Percentiles rank a stretch among this genome's conserved stretches.
These are phyloP conservation scores for Colletotrichum liriopes DNA, from an alignment of 2,329 filamentous ascomycete species.

Conservation along the genomic window DNA sequence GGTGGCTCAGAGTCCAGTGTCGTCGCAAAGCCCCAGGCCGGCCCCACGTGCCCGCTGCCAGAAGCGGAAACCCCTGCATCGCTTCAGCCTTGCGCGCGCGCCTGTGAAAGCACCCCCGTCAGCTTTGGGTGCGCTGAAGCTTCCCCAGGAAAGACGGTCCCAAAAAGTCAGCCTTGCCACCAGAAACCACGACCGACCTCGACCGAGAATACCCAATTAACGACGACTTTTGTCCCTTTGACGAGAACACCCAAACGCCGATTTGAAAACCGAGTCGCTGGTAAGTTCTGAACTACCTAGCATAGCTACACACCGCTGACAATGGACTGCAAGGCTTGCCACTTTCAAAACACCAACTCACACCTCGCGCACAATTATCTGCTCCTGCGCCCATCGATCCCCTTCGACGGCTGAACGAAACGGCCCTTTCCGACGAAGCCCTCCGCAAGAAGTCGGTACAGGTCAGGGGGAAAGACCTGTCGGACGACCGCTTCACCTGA, in stretches of 20 bases:
- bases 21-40: conserved; percentile 19
- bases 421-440: not conserved
- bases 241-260: not conserved
- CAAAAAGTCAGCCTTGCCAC: conserved; percentile 41
- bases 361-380: not conserved
- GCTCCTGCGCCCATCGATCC: not conserved
- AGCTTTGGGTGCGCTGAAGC: conserved; percentile 16
- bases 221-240: not conserved
- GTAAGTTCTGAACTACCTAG: not conserved
- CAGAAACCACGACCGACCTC: conserved; percentile 16
- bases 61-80: conserved; percentile 40
- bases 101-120: conserved; percentile 25
- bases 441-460: not conserved
- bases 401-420: not conserved
- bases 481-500: not conserved
- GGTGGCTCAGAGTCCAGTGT: not conserved
- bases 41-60: conserved; percentile 37
- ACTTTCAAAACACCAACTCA: not conserved
- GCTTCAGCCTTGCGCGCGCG: conserved; percentile 40
- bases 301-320: not conserved
- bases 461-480: not conserved
- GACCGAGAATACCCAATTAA: conserved; percentile 32
- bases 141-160: conserved; percentile 17
- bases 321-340: not conserved
- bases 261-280: not conserved